Base-by-base conservation (phyloP, 1,139 yeast species). In the Pichia sp. region DNA sequence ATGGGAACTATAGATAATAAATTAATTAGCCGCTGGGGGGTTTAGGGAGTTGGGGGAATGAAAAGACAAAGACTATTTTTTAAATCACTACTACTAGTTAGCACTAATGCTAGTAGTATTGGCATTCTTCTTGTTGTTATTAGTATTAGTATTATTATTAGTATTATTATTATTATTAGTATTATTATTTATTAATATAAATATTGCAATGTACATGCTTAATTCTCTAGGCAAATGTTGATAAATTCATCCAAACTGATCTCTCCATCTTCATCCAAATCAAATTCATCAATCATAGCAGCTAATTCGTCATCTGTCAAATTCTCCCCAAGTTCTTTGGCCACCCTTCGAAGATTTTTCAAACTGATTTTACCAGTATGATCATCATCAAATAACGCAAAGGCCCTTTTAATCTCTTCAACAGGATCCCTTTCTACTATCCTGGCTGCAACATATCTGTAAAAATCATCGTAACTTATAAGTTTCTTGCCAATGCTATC, bases 261-360 rank as follows among this genome's bases (percentile, higher is more conserved):
- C 55, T 86, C 96, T 40, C 97, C 98, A 62, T 94, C 98, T 51
- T 87, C 96, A 63, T 94, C 97, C 48, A 92, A 68, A 65, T 94
- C 99, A 60, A 94, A 94, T 65, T 92, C 98, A 52, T 90, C 97
- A 54, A 94, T 92, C 98, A 94, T 92, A 11, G 97, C 97, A 54
- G 85, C 76, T 46, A 94, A 71, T 58, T 94, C 98, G 49, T 89
- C 96, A 54, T 92, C 98, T 9, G 87, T 83, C 49, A 94, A 69
- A 57, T 84, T 86, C 63, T 94, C 98, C 1, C 97, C 97, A 51
- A 94, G 68, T 54, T 92, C 97, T 58, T 85, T 85, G 20, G 97
- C 95, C 1, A 92, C 96, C 50, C 94, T 75, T 64, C 95, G 78
- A 48, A 94, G 72, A 59, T 90, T 87, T 54, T 92, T 76, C 44